Conservation (phyloP, 2,329 filamentous ascomycete species). For the Colletotrichum lini region DNA sequence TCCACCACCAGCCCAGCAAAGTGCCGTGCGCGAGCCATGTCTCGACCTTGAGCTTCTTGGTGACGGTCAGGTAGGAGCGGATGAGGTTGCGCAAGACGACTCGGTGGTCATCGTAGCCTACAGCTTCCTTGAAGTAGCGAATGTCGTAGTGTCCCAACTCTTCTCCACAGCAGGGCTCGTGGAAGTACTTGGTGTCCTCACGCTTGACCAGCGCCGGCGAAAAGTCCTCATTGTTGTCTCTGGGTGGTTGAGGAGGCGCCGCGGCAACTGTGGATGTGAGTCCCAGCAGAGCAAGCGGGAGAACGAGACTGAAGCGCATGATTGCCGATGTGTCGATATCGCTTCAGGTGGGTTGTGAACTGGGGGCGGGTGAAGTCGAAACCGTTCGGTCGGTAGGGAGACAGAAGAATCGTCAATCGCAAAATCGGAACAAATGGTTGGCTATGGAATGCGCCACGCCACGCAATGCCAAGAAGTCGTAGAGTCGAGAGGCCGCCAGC, state of each 20-base stretch:
- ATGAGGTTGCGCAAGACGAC: slow-evolving; percentile 78
- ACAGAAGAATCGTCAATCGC: background rate
- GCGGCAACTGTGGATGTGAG: slow-evolving; percentile 26
- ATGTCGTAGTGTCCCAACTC: slow-evolving; percentile 80
- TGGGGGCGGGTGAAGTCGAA: background rate
- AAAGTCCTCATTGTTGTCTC: slow-evolving; percentile 3
- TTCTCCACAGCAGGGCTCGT: slow-evolving; percentile 73
- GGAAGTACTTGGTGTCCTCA: slow-evolving; percentile 70
- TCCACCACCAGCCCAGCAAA: slow-evolving; percentile 92
- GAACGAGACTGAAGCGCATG: slow-evolving; percentile 30
- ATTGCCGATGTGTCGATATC: slow-evolving; percentile 7
- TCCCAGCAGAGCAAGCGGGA: slow-evolving; percentile 29
- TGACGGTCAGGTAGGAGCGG: slow-evolving; percentile 79
- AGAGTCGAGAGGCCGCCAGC: no score
- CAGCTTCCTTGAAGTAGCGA: slow-evolving; percentile 75
- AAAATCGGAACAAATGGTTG: background rate
- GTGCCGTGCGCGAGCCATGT: slow-evolving; percentile 92
- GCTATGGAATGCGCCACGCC: background rate
- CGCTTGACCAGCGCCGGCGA: slow-evolving; percentile 32
- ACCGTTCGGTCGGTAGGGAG: background rate
- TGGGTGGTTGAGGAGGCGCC: slow-evolving; percentile 27
- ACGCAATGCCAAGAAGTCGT: slow-evolving; percentile 20
- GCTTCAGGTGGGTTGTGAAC: background rate
- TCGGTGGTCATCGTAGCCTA: slow-evolving; percentile 77
- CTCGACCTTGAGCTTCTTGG: slow-evolving; percentile 76